phyloP scores from a whole-genome alignment of 2,329 filamentous ascomycete species.

The Graphilbum sp. region DNA sequence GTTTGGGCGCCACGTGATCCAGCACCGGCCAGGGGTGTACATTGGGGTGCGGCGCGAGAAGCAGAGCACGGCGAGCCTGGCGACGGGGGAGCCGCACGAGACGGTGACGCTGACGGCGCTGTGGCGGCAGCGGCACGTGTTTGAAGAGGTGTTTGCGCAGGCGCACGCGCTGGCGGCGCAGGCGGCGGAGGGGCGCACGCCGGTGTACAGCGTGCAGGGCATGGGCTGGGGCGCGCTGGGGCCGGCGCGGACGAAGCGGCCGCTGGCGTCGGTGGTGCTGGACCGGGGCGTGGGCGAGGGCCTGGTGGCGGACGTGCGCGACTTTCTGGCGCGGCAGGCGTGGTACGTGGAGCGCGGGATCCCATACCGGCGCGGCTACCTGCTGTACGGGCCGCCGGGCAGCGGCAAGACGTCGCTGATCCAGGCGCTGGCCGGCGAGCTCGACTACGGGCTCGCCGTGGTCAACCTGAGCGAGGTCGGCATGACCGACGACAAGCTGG shows the following conservation, averaged over 20 bases:
- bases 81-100: conserved; percentile 82
- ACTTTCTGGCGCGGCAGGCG: conserved; percentile 61
- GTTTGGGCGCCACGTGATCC: conserved; percentile 75
- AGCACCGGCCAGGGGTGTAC: conserved; percentile 64
- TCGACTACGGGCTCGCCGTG: conserved; percentile 87
- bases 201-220: conserved; percentile 74
- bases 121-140: conserved; percentile 76
- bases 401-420: conserved; percentile 95
- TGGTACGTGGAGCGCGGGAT: conserved; percentile 96
- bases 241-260: conserved; percentile 69
- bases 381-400: conserved; percentile 77
- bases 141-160: conserved; percentile 78
- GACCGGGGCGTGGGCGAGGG: conserved; percentile 70
- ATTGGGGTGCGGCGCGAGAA: conserved; percentile 78
- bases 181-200: conserved; percentile 79
- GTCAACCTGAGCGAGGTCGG: conserved; percentile 81
- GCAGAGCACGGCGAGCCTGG: conserved; percentile 64
- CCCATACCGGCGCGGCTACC: conserved; percentile 76
- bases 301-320: conserved; percentile 64
- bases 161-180: conserved; percentile 66
- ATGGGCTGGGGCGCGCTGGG: conserved; percentile 78
- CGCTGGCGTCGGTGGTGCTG: conserved; percentile 73
- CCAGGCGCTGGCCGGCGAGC: conserved; percentile 78
- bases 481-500: conserved; percentile 76
- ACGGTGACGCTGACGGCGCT: conserved; percentile 84